Conservation (phyloP, 75 land plant species). For the Picea glauca region DNA sequence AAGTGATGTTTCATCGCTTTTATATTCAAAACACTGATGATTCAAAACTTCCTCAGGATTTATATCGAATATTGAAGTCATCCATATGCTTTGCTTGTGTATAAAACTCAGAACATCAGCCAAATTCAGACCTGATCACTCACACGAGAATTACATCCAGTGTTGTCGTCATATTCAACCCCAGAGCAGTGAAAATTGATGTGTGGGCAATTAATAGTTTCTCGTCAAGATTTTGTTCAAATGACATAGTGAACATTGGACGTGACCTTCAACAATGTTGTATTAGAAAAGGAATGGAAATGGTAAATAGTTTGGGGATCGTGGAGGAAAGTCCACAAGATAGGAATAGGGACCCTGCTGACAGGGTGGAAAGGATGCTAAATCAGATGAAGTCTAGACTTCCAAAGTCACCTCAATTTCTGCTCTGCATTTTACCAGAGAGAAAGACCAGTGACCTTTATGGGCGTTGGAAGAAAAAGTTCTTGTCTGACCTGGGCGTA, state of each 20-base stretch:
- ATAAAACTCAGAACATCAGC: too few species aligned
- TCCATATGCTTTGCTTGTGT: too few species aligned
- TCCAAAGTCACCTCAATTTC: slow-evolving; percentile 53
- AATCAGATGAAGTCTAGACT: slow-evolving; percentile 34
- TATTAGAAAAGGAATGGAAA: slow-evolving; percentile 22
- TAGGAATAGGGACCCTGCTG: slow-evolving; percentile 36
- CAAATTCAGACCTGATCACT: too few species aligned
- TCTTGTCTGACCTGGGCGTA: slow-evolving; percentile 56
- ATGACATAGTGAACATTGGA: slow-evolving; percentile 20
- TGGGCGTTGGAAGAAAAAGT: slow-evolving; percentile 78
- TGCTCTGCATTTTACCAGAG: slow-evolving; percentile 73
- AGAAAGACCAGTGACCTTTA: slow-evolving; percentile 69
- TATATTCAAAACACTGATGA: too few species aligned
- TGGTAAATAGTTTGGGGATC: too few species aligned
- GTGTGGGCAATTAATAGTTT: slow-evolving; percentile 75
- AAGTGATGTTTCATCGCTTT: too few species aligned
- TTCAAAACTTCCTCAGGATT: too few species aligned
- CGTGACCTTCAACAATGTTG: slow-evolving; percentile 16
- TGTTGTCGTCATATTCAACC: too few species aligned
- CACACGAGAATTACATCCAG: too few species aligned
- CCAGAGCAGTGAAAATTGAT: slow-evolving; percentile 25
- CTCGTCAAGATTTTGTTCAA: slow-evolving; percentile 19
- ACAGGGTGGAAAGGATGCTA: slow-evolving; percentile 72
- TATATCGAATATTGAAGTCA: too few species aligned
- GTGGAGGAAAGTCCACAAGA: slow-evolving; percentile 28